These are phyloP conservation scores for Lasiodiplodia hormozganensis DNA, from an alignment of 2,329 filamentous ascomycete species.

Conservation along the genomic window DNA sequence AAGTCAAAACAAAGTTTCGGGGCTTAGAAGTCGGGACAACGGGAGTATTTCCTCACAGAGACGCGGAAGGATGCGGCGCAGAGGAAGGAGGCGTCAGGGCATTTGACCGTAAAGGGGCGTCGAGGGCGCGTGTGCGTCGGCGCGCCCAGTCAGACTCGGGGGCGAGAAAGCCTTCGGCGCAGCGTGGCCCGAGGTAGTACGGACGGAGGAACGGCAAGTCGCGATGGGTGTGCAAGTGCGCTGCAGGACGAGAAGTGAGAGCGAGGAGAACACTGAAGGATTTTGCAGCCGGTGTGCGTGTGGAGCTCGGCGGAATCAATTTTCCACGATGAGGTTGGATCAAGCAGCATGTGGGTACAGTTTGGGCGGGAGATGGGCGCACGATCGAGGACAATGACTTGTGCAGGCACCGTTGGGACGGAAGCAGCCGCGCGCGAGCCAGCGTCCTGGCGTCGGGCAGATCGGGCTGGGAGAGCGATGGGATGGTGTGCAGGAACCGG, in stretches of 20 bases:
- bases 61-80: slow-evolving; percentile 3
- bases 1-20: slow-evolving; percentile 15
- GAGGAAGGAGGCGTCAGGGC: slow-evolving; percentile 1
- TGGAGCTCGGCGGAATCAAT: slow-evolving; percentile 17
- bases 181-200: slow-evolving; percentile 10
- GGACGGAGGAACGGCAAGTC: background rate
- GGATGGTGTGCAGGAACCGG: slow-evolving; percentile 9
- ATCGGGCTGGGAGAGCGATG: background rate
- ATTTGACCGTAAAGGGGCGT: background rate
- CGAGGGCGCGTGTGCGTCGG: background rate
- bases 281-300: background rate
- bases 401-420: slow-evolving; percentile 3
- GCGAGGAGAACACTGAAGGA: slow-evolving; percentile 7
- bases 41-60: slow-evolving; percentile 6
- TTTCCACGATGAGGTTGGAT: slow-evolving; percentile 13
- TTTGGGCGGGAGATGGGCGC: slow-evolving; percentile 16
- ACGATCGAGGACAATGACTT: background rate
- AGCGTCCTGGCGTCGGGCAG: background rate
- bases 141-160: background rate
- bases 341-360: slow-evolving; percentile 23
- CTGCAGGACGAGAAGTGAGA: background rate
- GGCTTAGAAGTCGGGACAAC: background rate
- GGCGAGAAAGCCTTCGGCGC: slow-evolving; percentile 5
- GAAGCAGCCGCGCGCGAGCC: slow-evolving; percentile 1
- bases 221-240: background rate